Conservation (phyloP, 1,284 basidiomycete species). For the Cryptococcus sp. region DNA sequence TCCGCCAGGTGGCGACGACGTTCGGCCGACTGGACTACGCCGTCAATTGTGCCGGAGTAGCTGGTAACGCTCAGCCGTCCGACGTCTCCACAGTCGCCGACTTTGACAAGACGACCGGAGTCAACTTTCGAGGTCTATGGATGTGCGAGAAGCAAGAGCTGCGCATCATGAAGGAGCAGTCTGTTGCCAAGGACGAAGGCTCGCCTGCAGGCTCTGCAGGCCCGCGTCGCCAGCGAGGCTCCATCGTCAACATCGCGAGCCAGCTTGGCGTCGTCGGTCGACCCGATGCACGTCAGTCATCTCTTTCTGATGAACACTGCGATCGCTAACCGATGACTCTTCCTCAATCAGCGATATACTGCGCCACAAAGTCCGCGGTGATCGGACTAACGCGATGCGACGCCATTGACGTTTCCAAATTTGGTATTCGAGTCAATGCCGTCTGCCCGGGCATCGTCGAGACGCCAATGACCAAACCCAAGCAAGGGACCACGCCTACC, state of each 20-base stretch:
- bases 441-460: conserved; percentile 28
- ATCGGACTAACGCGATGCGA: conserved; percentile 29
- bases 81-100: conserved; percentile 18
- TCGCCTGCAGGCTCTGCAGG: conserved; percentile 9
- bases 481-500: conserved; percentile 9
- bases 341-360: conserved; percentile 21
- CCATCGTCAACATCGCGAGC: conserved; percentile 31
- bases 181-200: conserved; percentile 6
- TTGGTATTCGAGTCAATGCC: conserved; percentile 28
- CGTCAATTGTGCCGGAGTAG: conserved; percentile 39
- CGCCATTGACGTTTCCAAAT: conserved; percentile 23
- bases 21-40: conserved; percentile 43
- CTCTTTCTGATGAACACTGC: not conserved
- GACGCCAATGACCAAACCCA: conserved; percentile 23
- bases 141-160: conserved; percentile 27
- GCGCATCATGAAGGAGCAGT: conserved; percentile 28
- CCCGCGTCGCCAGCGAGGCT: conserved; percentile 19
- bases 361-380: conserved; percentile 24
- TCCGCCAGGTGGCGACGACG: conserved; percentile 12
- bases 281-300: conserved; percentile 25
- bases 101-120: conserved; percentile 33
- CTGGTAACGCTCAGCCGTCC: conserved; percentile 15
- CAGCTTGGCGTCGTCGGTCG: conserved; percentile 28
- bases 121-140: conserved; percentile 35
- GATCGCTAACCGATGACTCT: not conserved